Evolutionary conservation across 768 basidiomycete genomes (phyloP).

Genomic region (Lanmaoa pseudosensibilis): DNA sequence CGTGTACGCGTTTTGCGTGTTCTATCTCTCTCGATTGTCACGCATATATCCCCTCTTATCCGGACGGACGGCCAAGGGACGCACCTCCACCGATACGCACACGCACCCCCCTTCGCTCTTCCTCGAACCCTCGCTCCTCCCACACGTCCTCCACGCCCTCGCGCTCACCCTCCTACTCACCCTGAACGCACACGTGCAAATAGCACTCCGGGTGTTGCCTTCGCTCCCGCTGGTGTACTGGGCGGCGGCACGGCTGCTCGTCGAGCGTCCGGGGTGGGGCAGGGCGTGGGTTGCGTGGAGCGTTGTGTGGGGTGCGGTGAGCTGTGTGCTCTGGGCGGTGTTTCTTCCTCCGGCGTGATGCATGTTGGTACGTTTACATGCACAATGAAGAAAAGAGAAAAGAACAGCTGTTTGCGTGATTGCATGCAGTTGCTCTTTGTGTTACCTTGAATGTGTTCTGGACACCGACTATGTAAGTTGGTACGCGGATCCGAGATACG

Average conservation of each 20-base stretch:
- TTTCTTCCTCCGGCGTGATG: slow-evolving; percentile 89
- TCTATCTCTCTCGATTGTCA: slow-evolving; percentile 22
- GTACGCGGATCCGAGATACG: neutral
- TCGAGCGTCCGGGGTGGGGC: slow-evolving; percentile 49
- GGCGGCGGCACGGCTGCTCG: slow-evolving; percentile 71
- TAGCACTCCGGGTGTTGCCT: slow-evolving; percentile 72
- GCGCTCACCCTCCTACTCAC: slow-evolving; percentile 62
- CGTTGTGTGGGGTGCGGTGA: slow-evolving; percentile 69
- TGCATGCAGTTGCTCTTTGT: too few relatives aligned
- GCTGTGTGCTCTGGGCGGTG: slow-evolving; percentile 73
- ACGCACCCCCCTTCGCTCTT: slow-evolving; percentile 30
- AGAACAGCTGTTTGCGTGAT: neutral
- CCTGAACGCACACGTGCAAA: slow-evolving; percentile 85
- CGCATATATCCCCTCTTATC: slow-evolving; percentile 2
- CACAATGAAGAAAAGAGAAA: neutral
- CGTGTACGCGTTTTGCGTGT: slow-evolving; percentile 37
- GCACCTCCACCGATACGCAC: neutral
- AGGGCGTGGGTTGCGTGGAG: slow-evolving; percentile 76
- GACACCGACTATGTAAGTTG: neutral
- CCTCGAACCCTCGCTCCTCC: slow-evolving; percentile 47
- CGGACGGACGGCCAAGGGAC: neutral
- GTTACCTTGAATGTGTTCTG: too few relatives aligned
- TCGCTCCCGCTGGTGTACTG: slow-evolving; percentile 83
- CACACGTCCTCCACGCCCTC: slow-evolving; percentile 76
- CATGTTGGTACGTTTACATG: neutral